Percentiles rank a stretch among this genome's conserved stretches.
Evolutionary conservation across 371 early-diverging fungal species (phyloP).

Genomic region (Lichtheimia corymbifera): DNA sequence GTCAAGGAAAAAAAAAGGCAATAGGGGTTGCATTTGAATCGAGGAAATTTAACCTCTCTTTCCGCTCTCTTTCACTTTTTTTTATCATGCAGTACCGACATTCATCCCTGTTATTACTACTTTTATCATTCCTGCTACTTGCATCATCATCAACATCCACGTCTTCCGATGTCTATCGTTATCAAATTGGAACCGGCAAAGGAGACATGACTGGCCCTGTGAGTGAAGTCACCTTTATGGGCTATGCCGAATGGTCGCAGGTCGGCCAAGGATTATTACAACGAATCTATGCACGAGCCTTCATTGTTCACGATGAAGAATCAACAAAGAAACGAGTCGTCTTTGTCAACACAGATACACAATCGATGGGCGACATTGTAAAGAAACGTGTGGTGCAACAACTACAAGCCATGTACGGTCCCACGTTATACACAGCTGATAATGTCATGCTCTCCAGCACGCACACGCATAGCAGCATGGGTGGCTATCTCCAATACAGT

Average conservation of each 20-base stretch:
- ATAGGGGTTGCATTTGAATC: too few relatives aligned
- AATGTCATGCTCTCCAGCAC: constrained; percentile 70
- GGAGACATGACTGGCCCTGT: constrained; percentile 51
- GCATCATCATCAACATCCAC: neutral
- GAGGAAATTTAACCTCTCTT: too few relatives aligned
- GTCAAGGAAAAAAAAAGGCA: too few relatives aligned
- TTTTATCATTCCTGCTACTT: neutral
- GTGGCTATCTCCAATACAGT: constrained; percentile 54
- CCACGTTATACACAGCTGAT: constrained; percentile 29
- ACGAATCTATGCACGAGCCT: constrained; percentile 60
- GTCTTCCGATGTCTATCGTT: neutral
- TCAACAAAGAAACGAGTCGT: constrained; percentile 39
- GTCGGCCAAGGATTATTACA: constrained; percentile 60
- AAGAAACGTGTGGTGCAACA: constrained; percentile 36
- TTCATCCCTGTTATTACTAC: too few relatives aligned
- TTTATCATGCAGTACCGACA: too few relatives aligned
- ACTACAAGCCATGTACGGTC: constrained; percentile 26
- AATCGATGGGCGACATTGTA: constrained; percentile 45
- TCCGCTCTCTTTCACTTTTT: too few relatives aligned
- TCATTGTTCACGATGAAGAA: constrained; percentile 44
- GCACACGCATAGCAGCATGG: constrained; percentile 68
- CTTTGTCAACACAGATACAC: constrained; percentile 61
- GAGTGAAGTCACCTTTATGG: constrained; percentile 51
- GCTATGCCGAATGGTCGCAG: constrained; percentile 58
- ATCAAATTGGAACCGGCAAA: constrained; percentile 37